Conservation (phyloP, 2,329 filamentous ascomycete genomes). For the Epichloe scottii region DNA sequence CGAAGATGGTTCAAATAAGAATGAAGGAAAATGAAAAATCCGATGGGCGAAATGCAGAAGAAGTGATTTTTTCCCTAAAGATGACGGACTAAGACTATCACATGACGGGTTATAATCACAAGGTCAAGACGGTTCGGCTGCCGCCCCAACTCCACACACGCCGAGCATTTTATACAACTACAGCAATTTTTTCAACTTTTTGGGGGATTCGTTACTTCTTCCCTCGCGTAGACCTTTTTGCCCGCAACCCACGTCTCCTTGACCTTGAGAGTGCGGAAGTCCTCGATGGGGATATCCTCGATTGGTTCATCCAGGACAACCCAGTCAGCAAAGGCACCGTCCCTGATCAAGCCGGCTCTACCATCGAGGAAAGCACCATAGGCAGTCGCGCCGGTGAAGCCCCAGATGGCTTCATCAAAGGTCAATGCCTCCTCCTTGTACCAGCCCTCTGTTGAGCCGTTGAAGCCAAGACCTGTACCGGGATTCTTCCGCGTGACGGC, state of each 20-base stretch:
- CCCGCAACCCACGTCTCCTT: constrained; percentile 59
- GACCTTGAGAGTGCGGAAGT: constrained; percentile 41
- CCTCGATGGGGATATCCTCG: constrained; percentile 35
- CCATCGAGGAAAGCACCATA: constrained; percentile 47
- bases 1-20: no score
- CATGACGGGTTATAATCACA: no score
- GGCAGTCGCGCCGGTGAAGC: constrained; percentile 49
- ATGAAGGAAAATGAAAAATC: no score
- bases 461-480: constrained; percentile 36
- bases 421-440: constrained; percentile 45
- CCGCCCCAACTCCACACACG: no score
- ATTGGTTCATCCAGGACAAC: constrained; percentile 52
- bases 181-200: background rate
- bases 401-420: constrained; percentile 45
- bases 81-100: no score
- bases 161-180: background rate
- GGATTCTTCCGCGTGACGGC: constrained; percentile 51
- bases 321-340: constrained; percentile 57
- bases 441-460: constrained; percentile 41
- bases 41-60: no score
- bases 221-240: constrained; percentile 28
- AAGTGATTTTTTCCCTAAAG: no score
- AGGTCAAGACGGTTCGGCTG: no score
- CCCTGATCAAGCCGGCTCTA: constrained; percentile 43
- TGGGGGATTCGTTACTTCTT: background rate